Conservation (phyloP, 352 stramenopile genomes). For the Phytophthora agathidicida region DNA sequence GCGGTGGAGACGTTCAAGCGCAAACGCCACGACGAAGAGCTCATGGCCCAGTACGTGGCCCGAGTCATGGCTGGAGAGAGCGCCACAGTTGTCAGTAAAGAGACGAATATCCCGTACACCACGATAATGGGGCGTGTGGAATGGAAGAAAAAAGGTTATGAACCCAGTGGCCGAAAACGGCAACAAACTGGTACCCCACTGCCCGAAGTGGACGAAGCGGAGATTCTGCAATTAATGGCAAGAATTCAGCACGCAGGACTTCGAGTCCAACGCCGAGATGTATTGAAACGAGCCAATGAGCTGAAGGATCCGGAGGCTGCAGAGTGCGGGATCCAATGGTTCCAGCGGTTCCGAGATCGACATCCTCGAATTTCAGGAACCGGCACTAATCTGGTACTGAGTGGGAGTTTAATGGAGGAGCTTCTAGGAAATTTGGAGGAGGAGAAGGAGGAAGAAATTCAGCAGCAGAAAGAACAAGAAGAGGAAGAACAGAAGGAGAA, state of each 20-base stretch:
- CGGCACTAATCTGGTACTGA: conserved; percentile 18
- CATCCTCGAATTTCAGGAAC: conserved; percentile 17
- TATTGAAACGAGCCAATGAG: conserved; percentile 16
- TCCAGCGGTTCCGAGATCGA: conserved; percentile 24
- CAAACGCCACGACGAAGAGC: conserved; percentile 20
- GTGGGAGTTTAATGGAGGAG: not conserved
- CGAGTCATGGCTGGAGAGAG: conserved; percentile 18
- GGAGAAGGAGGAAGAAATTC: too few relatives aligned
- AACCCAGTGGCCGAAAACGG: conserved; percentile 10
- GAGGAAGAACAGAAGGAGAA: not conserved
- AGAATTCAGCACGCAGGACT: conserved; percentile 17
- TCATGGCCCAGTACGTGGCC: conserved; percentile 23
- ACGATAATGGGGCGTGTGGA: conserved; percentile 21
- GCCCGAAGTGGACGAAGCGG: conserved; percentile 4
- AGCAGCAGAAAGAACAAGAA: conserved; percentile 3
- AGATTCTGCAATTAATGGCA: conserved; percentile 13
- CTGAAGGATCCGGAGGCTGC: not conserved
- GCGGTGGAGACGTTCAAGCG: conserved; percentile 9
- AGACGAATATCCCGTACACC: conserved; percentile 21
- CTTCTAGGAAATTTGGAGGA: not conserved
- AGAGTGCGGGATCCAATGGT: conserved; percentile 25
- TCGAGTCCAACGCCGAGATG: conserved; percentile 21
- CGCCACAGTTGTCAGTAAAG: conserved; percentile 10
- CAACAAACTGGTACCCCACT: conserved; percentile 1
- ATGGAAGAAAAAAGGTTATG: conserved; percentile 25